These are phyloP conservation scores for Eucalyptus victrix DNA, from an alignment of 345 rosid species.

Conservation along the genomic window DNA sequence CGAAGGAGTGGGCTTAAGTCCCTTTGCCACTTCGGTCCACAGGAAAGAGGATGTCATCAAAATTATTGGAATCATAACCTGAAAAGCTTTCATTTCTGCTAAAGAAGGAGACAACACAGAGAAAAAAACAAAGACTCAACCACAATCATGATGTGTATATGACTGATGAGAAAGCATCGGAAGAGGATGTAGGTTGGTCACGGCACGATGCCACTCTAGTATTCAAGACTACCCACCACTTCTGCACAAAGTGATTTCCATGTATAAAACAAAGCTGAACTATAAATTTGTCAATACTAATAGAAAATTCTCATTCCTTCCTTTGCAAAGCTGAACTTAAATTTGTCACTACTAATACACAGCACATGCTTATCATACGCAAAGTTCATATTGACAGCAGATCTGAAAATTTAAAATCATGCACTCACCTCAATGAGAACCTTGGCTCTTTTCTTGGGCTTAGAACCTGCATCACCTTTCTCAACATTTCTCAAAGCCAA, in stretches of 20 bases:
- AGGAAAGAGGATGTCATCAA: too few relatives aligned
- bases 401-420: not conserved
- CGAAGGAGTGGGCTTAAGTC: too few relatives aligned
- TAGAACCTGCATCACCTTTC: conserved; percentile 23
- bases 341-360: not conserved
- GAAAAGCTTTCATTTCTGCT: not conserved
- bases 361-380: not conserved
- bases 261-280: not conserved
- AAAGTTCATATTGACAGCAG: not conserved
- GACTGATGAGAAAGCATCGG: not conserved
- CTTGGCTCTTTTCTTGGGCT: conserved; percentile 58
- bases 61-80: too few relatives aligned
- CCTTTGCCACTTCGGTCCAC: too few relatives aligned
- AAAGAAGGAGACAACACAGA: not conserved
- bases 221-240: not conserved
- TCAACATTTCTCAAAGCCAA: conserved; percentile 19
- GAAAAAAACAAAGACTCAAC: not conserved
- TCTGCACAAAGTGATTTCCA: not conserved
- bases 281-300: not conserved
- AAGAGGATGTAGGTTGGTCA: not conserved
- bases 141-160: not conserved
- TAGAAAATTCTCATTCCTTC: not conserved
- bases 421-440: conserved; percentile 69
- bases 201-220: not conserved
- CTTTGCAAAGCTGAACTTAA: not conserved